A percentile compares a stretch with the other conserved stretches of the same genome.
These are phyloP conservation scores for Cryptococcus hybrid DNA, from an alignment of 1,284 basidiomycete species.

Conservation along the genomic window DNA sequence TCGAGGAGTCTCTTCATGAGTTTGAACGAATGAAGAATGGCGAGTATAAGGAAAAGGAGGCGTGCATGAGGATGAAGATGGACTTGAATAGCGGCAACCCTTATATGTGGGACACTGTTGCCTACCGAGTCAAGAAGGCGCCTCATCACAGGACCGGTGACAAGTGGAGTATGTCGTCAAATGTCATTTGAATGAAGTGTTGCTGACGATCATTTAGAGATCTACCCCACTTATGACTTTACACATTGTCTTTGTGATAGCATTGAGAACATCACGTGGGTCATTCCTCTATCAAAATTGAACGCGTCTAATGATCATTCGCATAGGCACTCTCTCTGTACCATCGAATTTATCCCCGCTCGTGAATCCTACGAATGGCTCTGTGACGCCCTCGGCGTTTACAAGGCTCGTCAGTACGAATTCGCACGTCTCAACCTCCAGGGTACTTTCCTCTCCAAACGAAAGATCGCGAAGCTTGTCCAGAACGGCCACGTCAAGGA, in stretches of 20 bases:
- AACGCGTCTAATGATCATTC: neutral
- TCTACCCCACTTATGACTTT: constrained; percentile 91
- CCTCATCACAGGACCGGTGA: constrained; percentile 91
- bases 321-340: constrained; percentile 91
- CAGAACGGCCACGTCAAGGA: constrained; percentile 78
- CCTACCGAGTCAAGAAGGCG: constrained; percentile 88
- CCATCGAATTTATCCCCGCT: constrained; percentile 93
- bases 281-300: constrained; percentile 19
- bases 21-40: constrained; percentile 94
- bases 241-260: constrained; percentile 99
- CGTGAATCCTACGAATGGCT: constrained; percentile 99
- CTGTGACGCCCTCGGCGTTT: constrained; percentile 92
- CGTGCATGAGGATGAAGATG: constrained; percentile 96
- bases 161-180: constrained; percentile 69
- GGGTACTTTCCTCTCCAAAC: constrained; percentile 96
- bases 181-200: neutral
- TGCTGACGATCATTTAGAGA: constrained; percentile 30
- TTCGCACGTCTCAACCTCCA: constrained; percentile 92
- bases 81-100: constrained; percentile 91
- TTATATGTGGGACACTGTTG: constrained; percentile 99
- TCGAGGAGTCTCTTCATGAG: constrained; percentile 80
- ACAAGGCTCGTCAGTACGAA: constrained; percentile 98
- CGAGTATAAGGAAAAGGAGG: constrained; percentile 84
- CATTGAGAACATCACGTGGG: constrained; percentile 97
- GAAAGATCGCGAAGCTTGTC: constrained; percentile 90